These are phyloP conservation scores for Linaria vulgaris DNA, from an alignment of 257 asterid species.

Conservation along the genomic window DNA sequence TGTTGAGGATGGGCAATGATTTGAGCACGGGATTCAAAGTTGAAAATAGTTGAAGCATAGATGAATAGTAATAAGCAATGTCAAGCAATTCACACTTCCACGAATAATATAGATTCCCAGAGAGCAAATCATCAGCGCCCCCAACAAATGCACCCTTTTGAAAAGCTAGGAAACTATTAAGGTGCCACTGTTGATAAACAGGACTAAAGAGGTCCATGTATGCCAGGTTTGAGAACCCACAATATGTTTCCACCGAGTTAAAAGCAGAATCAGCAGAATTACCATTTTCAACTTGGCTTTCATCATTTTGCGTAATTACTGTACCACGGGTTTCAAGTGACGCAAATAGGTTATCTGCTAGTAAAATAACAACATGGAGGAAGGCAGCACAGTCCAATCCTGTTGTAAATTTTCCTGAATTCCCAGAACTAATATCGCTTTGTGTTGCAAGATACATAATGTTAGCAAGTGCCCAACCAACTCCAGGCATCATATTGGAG, in stretches of 20 bases:
- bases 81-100: conserved; percentile 52
- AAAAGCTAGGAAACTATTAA: conserved; percentile 58
- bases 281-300: conserved; percentile 40
- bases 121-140: conserved; percentile 35
- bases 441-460: conserved; percentile 66
- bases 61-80: conserved; percentile 71
- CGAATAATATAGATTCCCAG: conserved; percentile 29
- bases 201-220: conserved; percentile 71
- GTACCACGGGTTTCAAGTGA: conserved; percentile 50
- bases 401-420: conserved; percentile 58
- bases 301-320: conserved; percentile 43
- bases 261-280: conserved; percentile 39
- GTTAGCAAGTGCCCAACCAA: conserved; percentile 91
- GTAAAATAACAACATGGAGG: conserved; percentile 54
- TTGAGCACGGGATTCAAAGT: conserved; percentile 64
- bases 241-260: conserved; percentile 41
- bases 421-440: conserved; percentile 38
- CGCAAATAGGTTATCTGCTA: conserved; percentile 58
- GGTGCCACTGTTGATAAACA: conserved; percentile 82
- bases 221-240: conserved; percentile 53
- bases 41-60: conserved; percentile 75
- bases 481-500: conserved; percentile 54
- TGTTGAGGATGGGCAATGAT: conserved; percentile 85
- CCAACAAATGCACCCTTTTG: conserved; percentile 37
- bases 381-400: conserved; percentile 66